Percentiles rank a stretch among this genome's conserved stretches.
Conservation (phyloP, 345 rosid genomes). For the Lepidium didymum region DNA sequence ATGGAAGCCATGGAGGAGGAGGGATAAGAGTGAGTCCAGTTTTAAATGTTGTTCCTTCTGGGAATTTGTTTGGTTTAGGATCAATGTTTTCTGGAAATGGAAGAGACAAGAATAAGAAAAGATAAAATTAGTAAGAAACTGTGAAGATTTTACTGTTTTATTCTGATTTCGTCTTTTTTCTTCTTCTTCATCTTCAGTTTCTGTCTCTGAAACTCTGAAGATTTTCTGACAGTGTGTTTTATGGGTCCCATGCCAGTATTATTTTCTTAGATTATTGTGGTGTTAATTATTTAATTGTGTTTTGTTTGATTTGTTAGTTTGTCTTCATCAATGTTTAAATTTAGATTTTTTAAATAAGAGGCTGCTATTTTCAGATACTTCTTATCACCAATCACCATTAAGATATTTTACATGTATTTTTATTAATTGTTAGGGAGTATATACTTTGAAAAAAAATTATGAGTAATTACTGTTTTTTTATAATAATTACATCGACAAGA, state of each 20-base stretch:
- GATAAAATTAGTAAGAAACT: slow-evolving; percentile 27
- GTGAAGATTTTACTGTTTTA: slow-evolving; percentile 14
- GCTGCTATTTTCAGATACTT: slow-evolving; percentile 12
- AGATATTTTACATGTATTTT: too few relatives aligned
- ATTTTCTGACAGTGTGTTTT: slow-evolving; percentile 35
- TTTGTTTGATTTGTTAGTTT: slow-evolving; percentile 27
- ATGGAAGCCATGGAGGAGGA: slow-evolving; percentile 41
- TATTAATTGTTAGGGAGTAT: too few relatives aligned
- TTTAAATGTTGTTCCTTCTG: slow-evolving; percentile 63
- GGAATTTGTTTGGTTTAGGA: slow-evolving; percentile 60
- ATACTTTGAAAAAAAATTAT: too few relatives aligned
- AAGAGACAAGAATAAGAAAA: slow-evolving; percentile 60
- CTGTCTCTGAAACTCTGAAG: slow-evolving; percentile 29
- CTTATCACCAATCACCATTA: neutral
- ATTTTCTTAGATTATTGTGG: slow-evolving; percentile 13
- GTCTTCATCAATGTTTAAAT: slow-evolving; percentile 17
- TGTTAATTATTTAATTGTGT: slow-evolving; percentile 23
- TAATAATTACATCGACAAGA: too few relatives aligned
- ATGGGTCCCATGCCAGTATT: slow-evolving; percentile 17
- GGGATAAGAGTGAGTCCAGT: slow-evolving; percentile 57
- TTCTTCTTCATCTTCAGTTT: slow-evolving; percentile 17
- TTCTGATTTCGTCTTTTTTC: neutral
- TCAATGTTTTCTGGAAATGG: slow-evolving; percentile 55
- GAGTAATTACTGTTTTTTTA: too few relatives aligned
- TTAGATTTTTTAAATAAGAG: neutral